Evolutionary conservation across 305 asterid species (phyloP), one percentile per base, ranked within the genome.

Genomic region (Fraxinus platypoda): DNA sequence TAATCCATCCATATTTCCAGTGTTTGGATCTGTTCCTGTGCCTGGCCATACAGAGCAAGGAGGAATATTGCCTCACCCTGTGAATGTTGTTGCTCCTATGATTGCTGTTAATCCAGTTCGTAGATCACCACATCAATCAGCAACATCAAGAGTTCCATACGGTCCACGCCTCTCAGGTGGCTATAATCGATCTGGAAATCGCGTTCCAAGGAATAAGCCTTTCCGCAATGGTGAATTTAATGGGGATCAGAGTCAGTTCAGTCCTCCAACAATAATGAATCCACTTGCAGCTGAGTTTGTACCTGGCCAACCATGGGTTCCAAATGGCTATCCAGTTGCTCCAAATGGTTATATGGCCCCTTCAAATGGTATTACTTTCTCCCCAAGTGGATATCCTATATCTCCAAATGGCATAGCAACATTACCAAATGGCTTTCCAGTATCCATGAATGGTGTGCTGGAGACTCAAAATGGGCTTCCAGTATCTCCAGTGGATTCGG

Each of bases 101-200:
- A 84, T 90, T 17, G 86, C 94, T 1, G 88, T 90, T 78, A 92
- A 79, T 87, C 95, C 97, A 78, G 91, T 85, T 78, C 94, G 98
- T 70, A 88, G 98, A 82, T 91, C 97, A 5, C 94, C 95, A 1
- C 97, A 94, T 80, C 98, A 91, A 71, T 95, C 98, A 13, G 97
- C 97, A 75, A 90, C 98, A 23, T 92, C 94, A 43, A 91, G 98
- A 84, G 97, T 95, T 81, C 98, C 97, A 1, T 93, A 95, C 75
- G 98, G 98, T 34, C 98, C 98, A 38, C 94, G 98, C 75, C 89
- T 95, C 77, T 88, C 98, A 2, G 99, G 97, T 77, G 95, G 97
- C 72, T 90, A 87, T 84, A 91, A 86, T 85, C 85, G 98, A 87
- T 81, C 97, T 1, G 94, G 95, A 15, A 91, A 81, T 83, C 94